phyloP scores from a whole-genome alignment of 768 basidiomycete species.

The Tylopilus rubrobrunneus region DNA sequence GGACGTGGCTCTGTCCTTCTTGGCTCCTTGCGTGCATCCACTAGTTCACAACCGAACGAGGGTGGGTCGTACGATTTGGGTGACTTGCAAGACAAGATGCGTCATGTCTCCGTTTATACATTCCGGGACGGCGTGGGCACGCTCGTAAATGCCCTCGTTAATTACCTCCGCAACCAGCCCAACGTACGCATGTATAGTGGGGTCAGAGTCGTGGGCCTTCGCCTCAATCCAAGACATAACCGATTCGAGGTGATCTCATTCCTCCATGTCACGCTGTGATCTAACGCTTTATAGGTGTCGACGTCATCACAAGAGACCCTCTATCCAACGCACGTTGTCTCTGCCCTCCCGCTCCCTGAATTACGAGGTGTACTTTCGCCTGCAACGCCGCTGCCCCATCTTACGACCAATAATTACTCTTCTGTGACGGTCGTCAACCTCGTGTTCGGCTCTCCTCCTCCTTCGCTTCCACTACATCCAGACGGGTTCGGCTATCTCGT shows the following conservation, averaged over 20 bases:
- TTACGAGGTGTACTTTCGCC: slow-evolving; percentile 45
- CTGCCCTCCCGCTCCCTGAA: slow-evolving; percentile 65
- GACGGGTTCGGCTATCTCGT: slow-evolving; percentile 93
- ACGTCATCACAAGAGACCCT: slow-evolving; percentile 32
- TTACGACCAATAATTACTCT: slow-evolving; percentile 66
- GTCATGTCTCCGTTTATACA: slow-evolving; percentile 71
- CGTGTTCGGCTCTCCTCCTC: slow-evolving; percentile 56
- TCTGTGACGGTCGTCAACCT: slow-evolving; percentile 88
- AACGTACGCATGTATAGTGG: slow-evolving; percentile 59
- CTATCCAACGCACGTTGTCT: slow-evolving; percentile 65
- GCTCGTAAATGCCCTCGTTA: slow-evolving; percentile 55
- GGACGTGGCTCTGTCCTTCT: slow-evolving; percentile 68
- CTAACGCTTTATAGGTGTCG: slow-evolving; percentile 28
- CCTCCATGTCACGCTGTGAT: neutral
- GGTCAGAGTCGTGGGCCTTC: slow-evolving; percentile 37
- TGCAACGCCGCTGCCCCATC: slow-evolving; percentile 49
- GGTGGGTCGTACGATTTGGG: slow-evolving; percentile 46
- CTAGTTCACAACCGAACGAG: slow-evolving; percentile 1
- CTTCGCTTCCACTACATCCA: slow-evolving; percentile 56
- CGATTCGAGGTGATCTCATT: slow-evolving; percentile 43
- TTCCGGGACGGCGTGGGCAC: slow-evolving; percentile 73
- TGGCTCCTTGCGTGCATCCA: slow-evolving; percentile 43
- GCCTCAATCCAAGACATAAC: slow-evolving; percentile 28
- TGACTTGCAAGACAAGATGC: slow-evolving; percentile 44
- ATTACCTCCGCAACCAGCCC: slow-evolving; percentile 38